These are phyloP conservation scores for Yamadazyma atlantica DNA, from an alignment of 1,139 yeast species.

Conservation along the genomic window DNA sequence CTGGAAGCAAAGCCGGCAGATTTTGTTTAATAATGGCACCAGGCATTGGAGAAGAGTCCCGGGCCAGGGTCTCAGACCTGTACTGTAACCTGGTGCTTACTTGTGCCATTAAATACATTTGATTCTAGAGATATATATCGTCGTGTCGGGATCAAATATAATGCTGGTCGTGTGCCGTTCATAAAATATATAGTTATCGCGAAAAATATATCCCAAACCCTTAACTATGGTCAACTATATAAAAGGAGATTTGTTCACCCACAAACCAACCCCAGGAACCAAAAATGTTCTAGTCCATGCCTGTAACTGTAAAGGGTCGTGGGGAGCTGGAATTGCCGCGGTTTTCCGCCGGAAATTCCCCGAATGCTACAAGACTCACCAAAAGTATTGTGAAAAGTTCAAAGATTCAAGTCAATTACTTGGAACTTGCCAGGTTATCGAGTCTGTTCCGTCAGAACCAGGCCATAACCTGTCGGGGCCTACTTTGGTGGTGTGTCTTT, in stretches of 20 bases:
- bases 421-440: constrained; percentile 55
- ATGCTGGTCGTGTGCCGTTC: neutral
- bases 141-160: too few species aligned
- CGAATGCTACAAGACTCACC: constrained; percentile 47
- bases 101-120: neutral
- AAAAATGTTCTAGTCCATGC: constrained; percentile 63
- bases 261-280: constrained; percentile 20
- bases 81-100: constrained; percentile 4
- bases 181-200: neutral
- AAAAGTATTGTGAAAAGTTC: constrained; percentile 41
- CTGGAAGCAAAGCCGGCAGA: constrained; percentile 38
- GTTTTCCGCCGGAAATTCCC: constrained; percentile 53
- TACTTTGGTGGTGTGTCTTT: constrained; percentile 57
- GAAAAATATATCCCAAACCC: neutral
- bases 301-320: constrained; percentile 73
- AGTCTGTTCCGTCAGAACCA: constrained; percentile 26
- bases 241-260: constrained; percentile 59
- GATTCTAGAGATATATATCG: too few species aligned
- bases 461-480: constrained; percentile 27
- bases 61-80: constrained; percentile 33
- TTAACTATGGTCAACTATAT: constrained; percentile 32
- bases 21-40: constrained; percentile 36
- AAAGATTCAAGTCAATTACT: constrained; percentile 33
- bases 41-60: constrained; percentile 46
- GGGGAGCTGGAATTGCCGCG: constrained; percentile 86